A percentile compares a stretch with the other conserved stretches of the same genome.
Evolutionary conservation across 148 eudicot species (phyloP).

Genomic region (Polygonum aviculare): DNA sequence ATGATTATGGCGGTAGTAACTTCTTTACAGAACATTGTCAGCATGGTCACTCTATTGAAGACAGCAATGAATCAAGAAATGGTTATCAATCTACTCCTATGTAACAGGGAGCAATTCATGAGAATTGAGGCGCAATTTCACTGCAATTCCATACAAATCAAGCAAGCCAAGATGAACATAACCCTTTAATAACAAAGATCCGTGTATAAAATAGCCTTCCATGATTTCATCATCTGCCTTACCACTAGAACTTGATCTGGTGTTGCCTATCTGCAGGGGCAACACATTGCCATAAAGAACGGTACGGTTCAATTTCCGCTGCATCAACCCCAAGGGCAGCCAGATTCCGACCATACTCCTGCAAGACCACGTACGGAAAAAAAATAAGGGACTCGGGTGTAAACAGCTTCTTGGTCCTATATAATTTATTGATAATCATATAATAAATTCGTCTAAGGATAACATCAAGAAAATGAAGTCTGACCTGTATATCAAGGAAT

Average conservation of each 20-base stretch:
- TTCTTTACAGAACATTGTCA: neutral
- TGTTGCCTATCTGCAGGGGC: slow-evolving; percentile 64
- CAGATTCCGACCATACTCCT: slow-evolving; percentile 94
- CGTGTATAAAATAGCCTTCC: neutral
- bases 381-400: neutral
- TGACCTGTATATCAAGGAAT: slow-evolving; percentile 94
- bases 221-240: neutral
- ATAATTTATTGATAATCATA: neutral
- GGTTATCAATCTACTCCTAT: neutral
- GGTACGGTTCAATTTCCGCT: slow-evolving; percentile 51
- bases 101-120: neutral
- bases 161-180: neutral
- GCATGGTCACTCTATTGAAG: neutral
- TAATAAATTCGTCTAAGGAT: neutral
- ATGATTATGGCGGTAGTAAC: neutral
- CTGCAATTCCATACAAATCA: neutral
- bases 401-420: neutral
- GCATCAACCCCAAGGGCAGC: slow-evolving; percentile 75
- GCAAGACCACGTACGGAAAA: neutral
- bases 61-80: slow-evolving; percentile 1
- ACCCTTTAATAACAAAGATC: neutral
- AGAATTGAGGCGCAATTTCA: neutral
- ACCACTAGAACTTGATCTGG: slow-evolving; percentile 46
- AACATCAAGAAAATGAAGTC: neutral
- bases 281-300: slow-evolving; percentile 82